Base-by-base conservation (phyloP, 139 green algal species). In the Diplosphaera chodatii region DNA sequence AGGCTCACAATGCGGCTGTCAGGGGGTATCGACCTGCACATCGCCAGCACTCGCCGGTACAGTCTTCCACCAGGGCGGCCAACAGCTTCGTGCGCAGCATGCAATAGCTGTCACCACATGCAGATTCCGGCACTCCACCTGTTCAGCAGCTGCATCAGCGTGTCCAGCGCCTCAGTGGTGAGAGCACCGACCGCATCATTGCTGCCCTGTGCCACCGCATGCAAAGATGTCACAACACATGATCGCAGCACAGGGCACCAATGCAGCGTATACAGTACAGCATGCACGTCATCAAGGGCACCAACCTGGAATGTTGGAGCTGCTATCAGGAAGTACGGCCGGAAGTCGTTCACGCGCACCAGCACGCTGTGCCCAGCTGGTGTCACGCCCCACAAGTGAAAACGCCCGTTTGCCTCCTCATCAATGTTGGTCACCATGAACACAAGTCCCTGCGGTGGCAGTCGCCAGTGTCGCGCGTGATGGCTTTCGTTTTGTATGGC, bases 311-410 rank as follows among this genome's bases (percentile, higher is more conserved):
- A 28, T 23, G 32, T 67, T 32, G 84, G 84, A 16, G 67, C 70
- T 0, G 81, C 75, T 0, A 90, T 74, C 68, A 82, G 85, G 68
- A 90, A 83, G 74, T 87, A 87, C 13, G 82, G 83, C 64, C 80
- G 55, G 68, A 88, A 90, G 77, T 84, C 80, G 29, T 55, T 31
- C 2, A 88, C 64, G 13, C 71, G 34, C 25, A 87, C 28, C 33
- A 89, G 72, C 32, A 87, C 74, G 30, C 63, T 79, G 18, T 32
- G 1, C 3, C 71, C 70, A 1, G 29, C 34, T 1, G 67, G 22
- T 1, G 71, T 83, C 0, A 62, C 65, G 18, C 84, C 84, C 78
- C 78, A 89, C 21, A 89, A 30, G 32, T 69, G 33, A 56, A 85
- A 84, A 0, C 40, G 33, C 25, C 80, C 82, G 6, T 29, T 1